These are phyloP conservation scores for Zygosaccharomyces pseudobailii DNA, from an alignment of 1,139 yeast genomes.

Conservation along the genomic window DNA sequence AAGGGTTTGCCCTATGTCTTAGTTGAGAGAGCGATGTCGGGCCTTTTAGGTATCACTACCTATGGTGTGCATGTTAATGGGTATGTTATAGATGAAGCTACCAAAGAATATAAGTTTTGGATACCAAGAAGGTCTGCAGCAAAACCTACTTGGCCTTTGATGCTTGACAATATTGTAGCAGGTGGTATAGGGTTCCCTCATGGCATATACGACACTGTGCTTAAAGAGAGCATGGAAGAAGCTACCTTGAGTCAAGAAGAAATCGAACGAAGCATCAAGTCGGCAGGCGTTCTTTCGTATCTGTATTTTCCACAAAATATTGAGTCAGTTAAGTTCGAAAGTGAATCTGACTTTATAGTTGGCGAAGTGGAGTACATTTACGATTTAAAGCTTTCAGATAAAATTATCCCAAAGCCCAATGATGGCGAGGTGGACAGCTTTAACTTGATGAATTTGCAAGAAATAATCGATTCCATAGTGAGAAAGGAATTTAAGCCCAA, in stretches of 20 bases:
- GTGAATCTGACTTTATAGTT: conserved; percentile 57
- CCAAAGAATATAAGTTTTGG: conserved; percentile 62
- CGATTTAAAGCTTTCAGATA: conserved; percentile 57
- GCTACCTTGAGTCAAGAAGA: conserved; percentile 65
- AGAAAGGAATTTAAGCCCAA: conserved; percentile 78
- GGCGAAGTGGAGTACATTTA: conserved; percentile 84
- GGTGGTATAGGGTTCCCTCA: conserved; percentile 89
- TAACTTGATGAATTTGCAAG: conserved; percentile 53
- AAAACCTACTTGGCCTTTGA: conserved; percentile 85
- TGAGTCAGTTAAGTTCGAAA: conserved; percentile 27
- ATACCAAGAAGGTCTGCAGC: conserved; percentile 71
- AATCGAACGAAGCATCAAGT: conserved; percentile 42
- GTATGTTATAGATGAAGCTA: conserved; percentile 45
- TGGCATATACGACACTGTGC: conserved; percentile 67
- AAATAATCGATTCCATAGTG: conserved; percentile 46
- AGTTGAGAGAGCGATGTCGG: conserved; percentile 77
- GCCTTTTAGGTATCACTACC: conserved; percentile 76
- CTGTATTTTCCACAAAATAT: conserved; percentile 40
- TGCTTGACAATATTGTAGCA: conserved; percentile 90
- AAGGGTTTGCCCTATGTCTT: conserved; percentile 58
- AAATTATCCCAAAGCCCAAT: conserved; percentile 59
- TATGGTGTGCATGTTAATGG: conserved; percentile 90
- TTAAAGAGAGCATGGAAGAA: conserved; percentile 87
- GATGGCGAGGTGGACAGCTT: conserved; percentile 87
- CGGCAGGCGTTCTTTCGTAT: conserved; percentile 70